Base-by-base conservation (phyloP, 2,329 filamentous ascomycete species). In the Xylariaceae sp. region DNA sequence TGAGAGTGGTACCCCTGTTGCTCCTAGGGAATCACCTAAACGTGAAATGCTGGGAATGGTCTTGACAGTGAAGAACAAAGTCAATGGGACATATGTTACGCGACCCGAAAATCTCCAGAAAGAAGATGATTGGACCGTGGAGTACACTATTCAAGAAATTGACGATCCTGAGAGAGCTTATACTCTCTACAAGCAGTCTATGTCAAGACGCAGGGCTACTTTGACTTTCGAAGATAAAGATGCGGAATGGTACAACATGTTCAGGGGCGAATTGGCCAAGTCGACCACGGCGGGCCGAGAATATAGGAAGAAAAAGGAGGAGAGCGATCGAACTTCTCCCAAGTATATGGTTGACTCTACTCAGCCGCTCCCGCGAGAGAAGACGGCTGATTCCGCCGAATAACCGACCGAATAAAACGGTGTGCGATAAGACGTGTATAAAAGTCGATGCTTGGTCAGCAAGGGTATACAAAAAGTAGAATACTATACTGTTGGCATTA, bases 141-240 rank as follows among this genome's bases (percentile, higher is more conserved):
- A 94, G 59, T 96, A 95, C 68, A 77, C 83, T 33, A 70, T 96
- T 42, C 76, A 78, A 41, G 86, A 91, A 56, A 72, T 90, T 2
- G 45, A 68, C 0, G 55, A 67, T 2, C 22, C 22, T 5, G 54
- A 65, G 0, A 70, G 73, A 10, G 80, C 78, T 1, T 67, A 66
- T 52, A 67, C 48, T 0, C 66, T 87, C 19, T 90, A 90, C 64
- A 39, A 62, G 1, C 70, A 75, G 44, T 73, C 82, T 50, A 80
- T 82, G 63, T 66, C 60, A 3, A 76, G 86, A 14, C 79, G 89
- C 11, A 70, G 67, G 41, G 71, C 71, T 30, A 68, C 71, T 0
- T 63, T 82, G 52, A 69, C 75, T 11, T 70, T 74, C 12, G 68
- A 69, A 4, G 66, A 72, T 12, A 70, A 69, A 11, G 68, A 68